Evolutionary conservation across 768 basidiomycete species (phyloP).

Genomic region (Gyrodon lividus): DNA sequence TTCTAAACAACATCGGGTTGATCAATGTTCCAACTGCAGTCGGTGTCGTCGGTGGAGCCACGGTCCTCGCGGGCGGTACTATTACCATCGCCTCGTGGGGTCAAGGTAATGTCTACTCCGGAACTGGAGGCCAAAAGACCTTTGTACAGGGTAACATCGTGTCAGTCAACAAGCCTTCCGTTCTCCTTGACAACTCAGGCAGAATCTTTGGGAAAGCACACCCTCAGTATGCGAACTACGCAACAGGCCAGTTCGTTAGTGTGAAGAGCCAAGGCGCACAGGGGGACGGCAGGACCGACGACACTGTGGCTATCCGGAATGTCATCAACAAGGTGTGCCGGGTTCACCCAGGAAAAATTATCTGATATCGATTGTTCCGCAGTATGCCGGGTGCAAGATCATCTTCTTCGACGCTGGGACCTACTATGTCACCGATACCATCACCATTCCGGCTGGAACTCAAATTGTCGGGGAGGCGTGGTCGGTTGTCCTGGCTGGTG

Average conservation of each 20-base stretch:
- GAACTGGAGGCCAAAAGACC: conserved; percentile 38
- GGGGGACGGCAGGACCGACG: conserved; percentile 73
- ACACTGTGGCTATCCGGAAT: conserved; percentile 61
- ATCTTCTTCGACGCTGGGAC: conserved; percentile 50
- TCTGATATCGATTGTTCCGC: background rate
- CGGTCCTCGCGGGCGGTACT: conserved; percentile 56
- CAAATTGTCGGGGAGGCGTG: conserved; percentile 48
- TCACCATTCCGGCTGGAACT: conserved; percentile 45
- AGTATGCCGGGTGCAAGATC: conserved; percentile 47
- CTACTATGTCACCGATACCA: conserved; percentile 42
- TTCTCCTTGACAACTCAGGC: conserved; percentile 54
- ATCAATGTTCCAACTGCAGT: conserved; percentile 37
- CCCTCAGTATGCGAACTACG: conserved; percentile 62
- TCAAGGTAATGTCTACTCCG: conserved; percentile 53
- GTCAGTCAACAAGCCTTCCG: conserved; percentile 46
- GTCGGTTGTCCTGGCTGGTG: conserved; percentile 43
- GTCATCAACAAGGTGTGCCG: conserved; percentile 52
- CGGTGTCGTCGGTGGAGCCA: conserved; percentile 49
- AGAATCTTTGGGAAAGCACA: conserved; percentile 59
- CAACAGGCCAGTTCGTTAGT: conserved; percentile 61
- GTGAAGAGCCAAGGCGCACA: conserved; percentile 63
- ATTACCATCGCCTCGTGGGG: conserved; percentile 43
- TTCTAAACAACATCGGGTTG: conserved; percentile 35
- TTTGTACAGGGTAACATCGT: conserved; percentile 53
- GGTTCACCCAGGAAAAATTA: background rate